These are phyloP conservation scores for Globisporangium perplexum DNA, from an alignment of 352 stramenopile genomes.

Conservation along the genomic window DNA sequence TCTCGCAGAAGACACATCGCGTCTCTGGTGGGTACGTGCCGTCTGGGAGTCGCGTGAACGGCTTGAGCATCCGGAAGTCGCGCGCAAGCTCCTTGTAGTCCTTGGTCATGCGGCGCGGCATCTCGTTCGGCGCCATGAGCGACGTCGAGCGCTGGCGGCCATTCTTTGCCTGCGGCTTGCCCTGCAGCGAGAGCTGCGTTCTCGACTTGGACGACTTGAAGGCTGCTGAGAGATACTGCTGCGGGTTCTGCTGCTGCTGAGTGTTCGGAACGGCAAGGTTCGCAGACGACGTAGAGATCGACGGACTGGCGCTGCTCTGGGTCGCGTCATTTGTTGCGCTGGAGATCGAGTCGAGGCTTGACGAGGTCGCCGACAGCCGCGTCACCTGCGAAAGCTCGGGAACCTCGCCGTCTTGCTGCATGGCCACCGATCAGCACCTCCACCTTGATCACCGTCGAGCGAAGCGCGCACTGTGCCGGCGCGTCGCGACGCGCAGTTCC, in stretches of 20 bases:
- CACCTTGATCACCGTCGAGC: too few species aligned
- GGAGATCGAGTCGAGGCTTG: not conserved
- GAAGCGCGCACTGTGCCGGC: too few species aligned
- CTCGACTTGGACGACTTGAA: slow-evolving; percentile 4
- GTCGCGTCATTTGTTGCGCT: too few species aligned
- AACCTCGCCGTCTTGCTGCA: not conserved
- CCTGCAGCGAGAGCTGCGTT: not conserved
- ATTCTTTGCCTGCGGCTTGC: slow-evolving; percentile 1
- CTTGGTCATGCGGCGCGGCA: slow-evolving; percentile 27
- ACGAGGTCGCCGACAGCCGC: not conserved
- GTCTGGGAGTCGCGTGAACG: slow-evolving; percentile 40
- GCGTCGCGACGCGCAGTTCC: too few species aligned
- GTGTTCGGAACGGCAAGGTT: not conserved
- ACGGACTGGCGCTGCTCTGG: too few species aligned
- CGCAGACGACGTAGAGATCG: not conserved
- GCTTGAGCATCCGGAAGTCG: slow-evolving; percentile 43
- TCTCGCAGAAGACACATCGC: slow-evolving; percentile 42
- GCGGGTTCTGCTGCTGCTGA: not conserved
- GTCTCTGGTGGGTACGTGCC: slow-evolving; percentile 31
- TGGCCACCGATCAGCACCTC: not conserved
- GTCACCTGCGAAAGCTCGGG: not conserved
- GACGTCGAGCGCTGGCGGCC: slow-evolving; percentile 12
- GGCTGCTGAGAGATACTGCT: slow-evolving; percentile 2
- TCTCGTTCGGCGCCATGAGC: slow-evolving; percentile 7
- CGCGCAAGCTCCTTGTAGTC: slow-evolving; percentile 52